Evolutionary conservation across 306 rosid species (phyloP), one percentile per base, ranked within the genome.

Genomic region (Dryas alaskensis): DNA sequence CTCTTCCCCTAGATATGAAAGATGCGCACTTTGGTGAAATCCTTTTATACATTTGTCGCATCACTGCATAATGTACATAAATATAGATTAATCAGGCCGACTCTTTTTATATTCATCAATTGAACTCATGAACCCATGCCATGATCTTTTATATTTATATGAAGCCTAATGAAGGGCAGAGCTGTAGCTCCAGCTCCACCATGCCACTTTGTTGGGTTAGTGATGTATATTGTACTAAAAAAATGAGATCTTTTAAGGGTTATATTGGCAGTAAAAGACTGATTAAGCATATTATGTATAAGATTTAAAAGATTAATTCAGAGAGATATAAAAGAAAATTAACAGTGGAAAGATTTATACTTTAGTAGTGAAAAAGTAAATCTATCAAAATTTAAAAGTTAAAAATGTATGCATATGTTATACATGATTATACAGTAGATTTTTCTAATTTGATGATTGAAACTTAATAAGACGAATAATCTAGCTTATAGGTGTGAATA

Each of bases 51-150:
- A 12, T 22, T 46, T 25, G 76, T 55, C 67, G 31, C 47, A 57
- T 43, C 58, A 14, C 46, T 25, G 67, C 67, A 25, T 66, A 27
- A 46, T 72, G 55, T 45, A 58, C 1, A 52, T 43, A 43, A 57
- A 44, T 43, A 57, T 71, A 55, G 65, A 72, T 45, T 27, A 22
- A 27, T 58, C 14, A 0, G 22, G 54, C 44, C 54, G 22, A 3
- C 17, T 16, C n/a, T 9, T 25, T 45, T 59, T 43, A 55, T 13
- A 71, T 57, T 42, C 17, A 17, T 69, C 5, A 27, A 57, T 44
- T 64, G 50, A 64, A 17, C 45, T 27, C 45, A 44, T 58, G 16
- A 10, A 14, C 42, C 52, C 74, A 70, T 70, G 70, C 53, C 75
- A 4, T 27, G 55, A 9, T 46, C 17, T 50, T 64, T n/a, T 37